phyloP scores from a whole-genome alignment of 768 basidiomycete species.

The Phylloporus arenicola region DNA sequence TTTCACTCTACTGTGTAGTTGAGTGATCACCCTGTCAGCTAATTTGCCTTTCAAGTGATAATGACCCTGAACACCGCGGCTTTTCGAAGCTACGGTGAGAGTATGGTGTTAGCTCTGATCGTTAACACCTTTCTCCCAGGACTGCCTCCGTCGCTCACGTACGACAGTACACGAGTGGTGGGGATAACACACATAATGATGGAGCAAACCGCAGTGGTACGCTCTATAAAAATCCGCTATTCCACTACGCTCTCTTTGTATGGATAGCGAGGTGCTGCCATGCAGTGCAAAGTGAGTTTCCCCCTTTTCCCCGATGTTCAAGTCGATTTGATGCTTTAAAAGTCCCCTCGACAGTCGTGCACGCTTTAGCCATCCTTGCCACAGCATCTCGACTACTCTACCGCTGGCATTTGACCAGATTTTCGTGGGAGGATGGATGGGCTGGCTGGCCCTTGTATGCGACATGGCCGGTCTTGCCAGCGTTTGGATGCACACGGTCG shows the following conservation, averaged over 20 bases:
- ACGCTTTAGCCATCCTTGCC: constrained; percentile 15
- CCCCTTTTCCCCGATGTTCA: neutral
- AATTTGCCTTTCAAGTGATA: neutral
- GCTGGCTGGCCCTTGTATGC: constrained; percentile 19
- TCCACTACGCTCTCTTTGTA: neutral
- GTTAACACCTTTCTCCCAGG: neutral
- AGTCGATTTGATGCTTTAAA: neutral
- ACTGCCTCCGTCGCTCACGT: neutral
- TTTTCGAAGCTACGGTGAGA: neutral
- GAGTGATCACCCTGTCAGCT: neutral
- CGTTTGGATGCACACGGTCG: constrained; percentile 12
- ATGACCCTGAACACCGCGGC: neutral
- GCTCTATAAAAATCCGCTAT: neutral
- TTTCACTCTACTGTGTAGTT: too few species aligned
- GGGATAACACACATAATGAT: neutral
- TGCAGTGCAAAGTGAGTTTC: constrained; percentile 14
- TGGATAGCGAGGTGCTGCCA: neutral
- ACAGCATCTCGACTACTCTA: constrained; percentile 19
- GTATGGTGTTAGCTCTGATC: neutral
- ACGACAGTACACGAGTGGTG: neutral
- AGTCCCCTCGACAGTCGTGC: constrained; percentile 15
- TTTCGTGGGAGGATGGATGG: constrained; percentile 29
- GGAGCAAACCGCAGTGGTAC: neutral
- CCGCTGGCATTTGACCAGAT: constrained; percentile 15
- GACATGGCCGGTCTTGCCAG: constrained; percentile 17